These are phyloP conservation scores for Neoscytalidium dimidiatum DNA, from an alignment of 2,329 filamentous ascomycete species.

Conservation along the genomic window DNA sequence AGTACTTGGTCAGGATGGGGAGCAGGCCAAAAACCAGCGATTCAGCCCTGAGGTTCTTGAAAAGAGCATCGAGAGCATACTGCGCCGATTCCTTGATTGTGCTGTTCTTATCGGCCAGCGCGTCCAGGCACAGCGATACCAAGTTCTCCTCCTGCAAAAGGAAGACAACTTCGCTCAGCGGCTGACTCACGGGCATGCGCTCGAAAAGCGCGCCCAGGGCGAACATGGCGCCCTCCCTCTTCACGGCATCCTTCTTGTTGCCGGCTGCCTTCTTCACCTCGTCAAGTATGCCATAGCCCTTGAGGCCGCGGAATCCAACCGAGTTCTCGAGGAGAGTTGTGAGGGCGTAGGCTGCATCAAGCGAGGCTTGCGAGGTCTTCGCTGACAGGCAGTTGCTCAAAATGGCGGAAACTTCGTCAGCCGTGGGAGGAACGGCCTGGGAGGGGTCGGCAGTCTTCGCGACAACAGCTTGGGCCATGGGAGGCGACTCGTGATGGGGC, in stretches of 20 bases:
- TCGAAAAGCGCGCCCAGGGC: conserved; percentile 92
- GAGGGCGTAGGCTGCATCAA: conserved; percentile 66
- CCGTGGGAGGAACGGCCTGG: conserved; percentile 43
- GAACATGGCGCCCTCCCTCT: conserved; percentile 91
- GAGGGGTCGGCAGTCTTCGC: conserved; percentile 45
- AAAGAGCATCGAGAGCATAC: conserved; percentile 90
- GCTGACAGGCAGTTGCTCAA: conserved; percentile 49
- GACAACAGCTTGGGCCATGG: conserved; percentile 49
- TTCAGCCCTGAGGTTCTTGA: conserved; percentile 76
- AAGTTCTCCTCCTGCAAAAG: conserved; percentile 78
- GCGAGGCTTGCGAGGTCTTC: conserved; percentile 56
- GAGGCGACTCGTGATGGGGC: conserved; percentile 54
- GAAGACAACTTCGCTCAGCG: conserved; percentile 77
- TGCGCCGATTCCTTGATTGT: conserved; percentile 89
- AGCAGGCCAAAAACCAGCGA: conserved; percentile 80
- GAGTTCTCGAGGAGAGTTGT: conserved; percentile 66
- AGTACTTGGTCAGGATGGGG: conserved; percentile 72
- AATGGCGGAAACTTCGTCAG: conserved; percentile 49
- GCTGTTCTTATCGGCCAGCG: conserved; percentile 83
- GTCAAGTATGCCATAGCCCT: conserved; percentile 62
- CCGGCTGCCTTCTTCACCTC: conserved; percentile 74
- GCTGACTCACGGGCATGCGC: conserved; percentile 76
- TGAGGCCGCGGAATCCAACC: conserved; percentile 64
- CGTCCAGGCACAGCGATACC: conserved; percentile 74
- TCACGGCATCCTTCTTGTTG: conserved; percentile 90